These are phyloP conservation scores for Trypanosoma congolense DNA, from an alignment of 208 protist genomes.

Conservation along the genomic window DNA sequence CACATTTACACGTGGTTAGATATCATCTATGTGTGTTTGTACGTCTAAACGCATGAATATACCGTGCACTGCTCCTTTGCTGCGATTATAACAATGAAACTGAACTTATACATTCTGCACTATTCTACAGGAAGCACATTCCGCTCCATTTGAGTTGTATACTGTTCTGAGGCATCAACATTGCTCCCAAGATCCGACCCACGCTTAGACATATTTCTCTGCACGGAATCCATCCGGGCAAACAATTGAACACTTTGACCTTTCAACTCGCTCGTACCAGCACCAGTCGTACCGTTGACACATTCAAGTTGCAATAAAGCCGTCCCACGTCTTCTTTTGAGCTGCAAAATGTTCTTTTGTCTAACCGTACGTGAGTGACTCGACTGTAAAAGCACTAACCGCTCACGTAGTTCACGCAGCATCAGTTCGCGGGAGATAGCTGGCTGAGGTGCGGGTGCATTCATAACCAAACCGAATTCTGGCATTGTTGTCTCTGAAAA, in stretches of 20 bases:
- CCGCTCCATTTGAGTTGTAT: conserved; percentile 19
- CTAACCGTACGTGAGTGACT: conserved; percentile 23
- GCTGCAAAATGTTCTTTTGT: conserved; percentile 21
- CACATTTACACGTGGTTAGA: too few relatives aligned
- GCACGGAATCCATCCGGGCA: conserved; percentile 24
- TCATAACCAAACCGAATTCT: too few relatives aligned
- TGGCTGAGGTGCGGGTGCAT: background rate
- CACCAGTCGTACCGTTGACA: background rate
- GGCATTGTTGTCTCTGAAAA: too few relatives aligned
- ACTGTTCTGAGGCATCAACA: conserved; percentile 27
- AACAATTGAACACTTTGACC: conserved; percentile 15
- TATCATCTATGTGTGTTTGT: too few relatives aligned
- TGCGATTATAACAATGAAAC: too few relatives aligned
- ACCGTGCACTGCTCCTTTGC: too few relatives aligned
- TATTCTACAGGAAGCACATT: background rate
- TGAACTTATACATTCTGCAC: background rate
- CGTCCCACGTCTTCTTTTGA: conserved; percentile 22
- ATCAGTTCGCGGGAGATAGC: conserved; percentile 12
- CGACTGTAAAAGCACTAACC: conserved; percentile 18
- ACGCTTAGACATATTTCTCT: conserved; percentile 21
- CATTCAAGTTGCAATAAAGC: conserved; percentile 8
- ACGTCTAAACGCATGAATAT: too few relatives aligned
- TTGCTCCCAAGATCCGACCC: conserved; percentile 17
- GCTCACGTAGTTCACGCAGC: conserved; percentile 20
- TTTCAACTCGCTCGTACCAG: background rate